Conservation (phyloP, 805 yeast genomes). For the Wickerhamomyces subpelliculosus region DNA sequence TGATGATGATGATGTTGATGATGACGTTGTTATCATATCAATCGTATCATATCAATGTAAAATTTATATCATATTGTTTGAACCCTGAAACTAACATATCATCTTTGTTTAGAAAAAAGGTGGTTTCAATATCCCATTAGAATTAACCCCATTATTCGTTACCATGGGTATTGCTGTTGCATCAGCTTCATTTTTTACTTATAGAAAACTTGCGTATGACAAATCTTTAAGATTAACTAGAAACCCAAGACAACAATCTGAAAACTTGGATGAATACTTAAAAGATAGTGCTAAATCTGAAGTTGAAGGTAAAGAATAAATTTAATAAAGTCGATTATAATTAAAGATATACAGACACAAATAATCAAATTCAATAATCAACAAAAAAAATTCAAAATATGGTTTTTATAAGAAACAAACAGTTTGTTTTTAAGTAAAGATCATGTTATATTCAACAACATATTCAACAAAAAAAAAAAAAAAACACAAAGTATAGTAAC, state of each 20-base stretch:
- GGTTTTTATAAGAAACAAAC: too few relatives aligned
- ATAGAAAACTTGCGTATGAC: constrained; percentile 45
- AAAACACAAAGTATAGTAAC: not conserved
- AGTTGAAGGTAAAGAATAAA: not conserved
- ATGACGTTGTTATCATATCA: not conserved
- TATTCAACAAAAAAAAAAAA: not conserved
- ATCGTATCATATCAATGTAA: too few relatives aligned
- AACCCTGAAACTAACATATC: constrained; percentile 8
- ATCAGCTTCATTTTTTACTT: constrained; percentile 44
- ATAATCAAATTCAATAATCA: too few relatives aligned
- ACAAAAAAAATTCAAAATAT: too few relatives aligned
- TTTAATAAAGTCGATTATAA: too few relatives aligned
- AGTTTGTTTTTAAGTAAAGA: too few relatives aligned
- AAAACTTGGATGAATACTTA: constrained; percentile 13
- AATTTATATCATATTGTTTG: too few relatives aligned
- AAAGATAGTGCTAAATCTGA: constrained; percentile 11
- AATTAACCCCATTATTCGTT: constrained; percentile 49
- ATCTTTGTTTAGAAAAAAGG: constrained; percentile 27
- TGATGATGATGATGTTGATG: not conserved
- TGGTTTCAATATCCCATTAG: constrained; percentile 40
- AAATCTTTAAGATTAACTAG: constrained; percentile 42
- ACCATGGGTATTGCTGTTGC: constrained; percentile 49
- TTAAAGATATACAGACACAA: too few relatives aligned
- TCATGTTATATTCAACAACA: too few relatives aligned
- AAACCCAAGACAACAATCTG: constrained; percentile 33